Conservation (phyloP, 371 early-diverging fungal species). For the Rhizopus stolonifer region DNA sequence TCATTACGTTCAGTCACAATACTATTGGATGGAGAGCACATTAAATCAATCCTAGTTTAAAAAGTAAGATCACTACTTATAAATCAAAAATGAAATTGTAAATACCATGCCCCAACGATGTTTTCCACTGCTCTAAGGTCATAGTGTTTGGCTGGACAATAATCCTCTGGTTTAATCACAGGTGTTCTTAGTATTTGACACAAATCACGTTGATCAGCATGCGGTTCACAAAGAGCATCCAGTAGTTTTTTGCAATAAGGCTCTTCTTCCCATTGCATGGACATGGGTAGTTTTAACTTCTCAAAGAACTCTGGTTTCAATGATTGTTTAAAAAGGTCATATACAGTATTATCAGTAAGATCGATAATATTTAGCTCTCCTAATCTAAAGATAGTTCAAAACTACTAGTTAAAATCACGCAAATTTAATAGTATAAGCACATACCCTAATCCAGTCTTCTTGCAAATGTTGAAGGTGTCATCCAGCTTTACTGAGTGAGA, state of each 20-base stretch:
- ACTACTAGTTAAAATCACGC: slow-evolving; percentile 1
- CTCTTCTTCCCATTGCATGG: slow-evolving; percentile 7
- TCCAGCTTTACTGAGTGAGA: slow-evolving; percentile 1
- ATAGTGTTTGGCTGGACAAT: slow-evolving; percentile 3
- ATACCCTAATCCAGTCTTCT: slow-evolving; percentile 1
- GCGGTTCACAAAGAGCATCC: neutral
- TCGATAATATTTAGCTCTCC: slow-evolving; percentile 10
- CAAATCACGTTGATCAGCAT: slow-evolving; percentile 1
- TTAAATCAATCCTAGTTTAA: slow-evolving; percentile 9
- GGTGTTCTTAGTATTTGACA: slow-evolving; percentile 1
- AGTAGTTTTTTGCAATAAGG: slow-evolving; percentile 3
- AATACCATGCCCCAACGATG: slow-evolving; percentile 1
- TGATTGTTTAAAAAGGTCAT: slow-evolving; percentile 3
- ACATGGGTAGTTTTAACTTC: neutral
- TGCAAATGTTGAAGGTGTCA: neutral
- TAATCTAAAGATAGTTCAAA: slow-evolving; percentile 6
- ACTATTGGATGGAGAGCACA: slow-evolving; percentile 1
- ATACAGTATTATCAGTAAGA: slow-evolving; percentile 2
- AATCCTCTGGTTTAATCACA: neutral
- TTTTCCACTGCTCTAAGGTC: slow-evolving; percentile 4
- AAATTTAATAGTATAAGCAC: slow-evolving; percentile 3
- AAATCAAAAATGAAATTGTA: slow-evolving; percentile 4
- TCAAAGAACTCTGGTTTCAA: neutral
- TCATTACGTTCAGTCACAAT: slow-evolving; percentile 1
- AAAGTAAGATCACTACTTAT: neutral